phyloP scores from a whole-genome alignment of 2,329 filamentous ascomycete species.

The Fusarium penzigii region DNA sequence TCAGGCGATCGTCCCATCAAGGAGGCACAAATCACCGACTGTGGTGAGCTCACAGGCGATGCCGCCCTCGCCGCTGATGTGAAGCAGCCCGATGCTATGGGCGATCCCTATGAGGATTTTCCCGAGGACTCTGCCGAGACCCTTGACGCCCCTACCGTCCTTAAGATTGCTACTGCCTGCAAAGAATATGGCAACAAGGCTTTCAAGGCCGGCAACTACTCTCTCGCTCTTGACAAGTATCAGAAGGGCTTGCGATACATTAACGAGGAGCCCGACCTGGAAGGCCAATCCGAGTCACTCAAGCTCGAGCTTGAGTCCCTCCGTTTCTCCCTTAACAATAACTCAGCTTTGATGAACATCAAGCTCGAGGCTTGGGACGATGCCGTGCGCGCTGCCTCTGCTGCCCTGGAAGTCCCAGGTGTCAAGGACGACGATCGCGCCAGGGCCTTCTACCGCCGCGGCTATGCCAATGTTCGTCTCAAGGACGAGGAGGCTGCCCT shows the following conservation, averaged over 20 bases:
- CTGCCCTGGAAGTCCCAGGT: conserved; percentile 68
- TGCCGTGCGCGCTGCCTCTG: conserved; percentile 67
- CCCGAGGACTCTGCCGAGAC: conserved; percentile 75
- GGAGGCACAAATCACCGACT: conserved; percentile 76
- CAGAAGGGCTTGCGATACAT: conserved; percentile 89
- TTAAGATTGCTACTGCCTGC: conserved; percentile 79
- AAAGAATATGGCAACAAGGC: conserved; percentile 93
- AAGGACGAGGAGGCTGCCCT: conserved; percentile 86
- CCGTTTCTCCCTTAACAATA: conserved; percentile 85
- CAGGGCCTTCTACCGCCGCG: conserved; percentile 87
- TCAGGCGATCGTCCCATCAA: conserved; percentile 74
- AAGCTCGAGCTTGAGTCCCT: conserved; percentile 69
- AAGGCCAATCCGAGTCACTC: conserved; percentile 69
- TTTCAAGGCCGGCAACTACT: conserved; percentile 77
- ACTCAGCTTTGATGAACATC: conserved; percentile 81
- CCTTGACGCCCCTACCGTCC: conserved; percentile 66
- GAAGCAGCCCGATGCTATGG: conserved; percentile 75
- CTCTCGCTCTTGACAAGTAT: conserved; percentile 83
- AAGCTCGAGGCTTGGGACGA: conserved; percentile 76
- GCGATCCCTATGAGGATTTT: conserved; percentile 93
- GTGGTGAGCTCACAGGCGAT: conserved; percentile 78
- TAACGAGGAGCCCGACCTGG: conserved; percentile 77
- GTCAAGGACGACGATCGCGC: conserved; percentile 77
- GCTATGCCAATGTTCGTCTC: conserved; percentile 69
- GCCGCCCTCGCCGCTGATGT: conserved; percentile 67